Conservation (phyloP, 768 basidiomycete genomes). For the Coprinellus micaceus region DNA sequence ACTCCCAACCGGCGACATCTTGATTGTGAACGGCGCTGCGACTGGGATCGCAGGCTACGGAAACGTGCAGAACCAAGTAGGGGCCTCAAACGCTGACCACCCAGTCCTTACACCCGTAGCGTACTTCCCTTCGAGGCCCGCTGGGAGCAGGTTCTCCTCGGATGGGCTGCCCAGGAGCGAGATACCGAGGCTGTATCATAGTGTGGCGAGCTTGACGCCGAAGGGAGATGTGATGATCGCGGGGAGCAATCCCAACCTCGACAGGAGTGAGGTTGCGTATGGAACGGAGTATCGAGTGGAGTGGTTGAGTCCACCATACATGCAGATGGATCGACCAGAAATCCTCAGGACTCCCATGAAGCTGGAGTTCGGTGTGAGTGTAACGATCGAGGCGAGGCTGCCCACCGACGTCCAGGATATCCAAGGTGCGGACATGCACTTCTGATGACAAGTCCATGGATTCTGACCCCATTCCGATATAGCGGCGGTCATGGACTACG, state of each 20-base stretch:
- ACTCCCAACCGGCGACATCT: constrained; percentile 69
- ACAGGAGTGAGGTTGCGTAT: constrained; percentile 67
- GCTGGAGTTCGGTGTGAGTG: constrained; percentile 44
- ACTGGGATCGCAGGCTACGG: constrained; percentile 77
- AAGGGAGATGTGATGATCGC: constrained; percentile 71
- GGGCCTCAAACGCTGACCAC: constrained; percentile 73
- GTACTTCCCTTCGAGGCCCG: constrained; percentile 56
- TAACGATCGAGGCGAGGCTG: constrained; percentile 43
- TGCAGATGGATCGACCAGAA: constrained; percentile 55
- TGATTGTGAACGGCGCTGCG: constrained; percentile 74
- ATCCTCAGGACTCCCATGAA: constrained; percentile 32
- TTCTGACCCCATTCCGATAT: no score
- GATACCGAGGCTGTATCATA: constrained; percentile 79
- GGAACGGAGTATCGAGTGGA: constrained; percentile 89
- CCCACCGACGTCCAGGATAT: constrained; percentile 36
- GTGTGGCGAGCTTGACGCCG: constrained; percentile 77
- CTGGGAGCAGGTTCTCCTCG: constrained; percentile 55
- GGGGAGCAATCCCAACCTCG: constrained; percentile 81
- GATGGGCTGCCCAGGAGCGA: constrained; percentile 57
- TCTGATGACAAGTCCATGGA: no score
- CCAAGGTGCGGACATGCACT: constrained; percentile 48
- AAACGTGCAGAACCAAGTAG: constrained; percentile 66
- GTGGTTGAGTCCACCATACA: constrained; percentile 81
- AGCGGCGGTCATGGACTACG: constrained; percentile 80
- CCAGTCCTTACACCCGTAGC: constrained; percentile 66